Conservation (phyloP, 108 stramenopile species). For the Nannochloropsis salina region DNA sequence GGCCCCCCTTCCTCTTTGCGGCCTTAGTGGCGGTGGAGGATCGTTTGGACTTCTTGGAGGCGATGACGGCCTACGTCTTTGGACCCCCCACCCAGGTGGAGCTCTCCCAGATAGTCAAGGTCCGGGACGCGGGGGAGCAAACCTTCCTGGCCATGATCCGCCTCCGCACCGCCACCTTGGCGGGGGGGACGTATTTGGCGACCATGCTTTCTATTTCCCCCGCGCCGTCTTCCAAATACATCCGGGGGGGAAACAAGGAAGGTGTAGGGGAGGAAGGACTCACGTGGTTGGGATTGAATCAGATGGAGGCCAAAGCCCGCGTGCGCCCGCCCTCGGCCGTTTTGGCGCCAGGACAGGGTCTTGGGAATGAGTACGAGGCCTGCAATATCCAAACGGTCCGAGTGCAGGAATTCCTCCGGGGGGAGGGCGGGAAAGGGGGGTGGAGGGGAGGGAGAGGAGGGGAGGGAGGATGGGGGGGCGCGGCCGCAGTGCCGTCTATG, state of each 20-base stretch:
- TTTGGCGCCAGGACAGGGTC: not conserved
- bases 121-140: not conserved
- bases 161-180: not conserved
- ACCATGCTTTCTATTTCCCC: slow-evolving; percentile 16
- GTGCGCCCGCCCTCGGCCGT: not conserved
- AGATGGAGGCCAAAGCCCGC: not conserved
- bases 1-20: not conserved
- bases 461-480: not conserved
- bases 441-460: not conserved
- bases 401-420: not conserved
- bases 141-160: not conserved
- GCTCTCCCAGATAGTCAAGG: not conserved
- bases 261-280: not conserved
- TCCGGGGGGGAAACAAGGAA: not conserved
- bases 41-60: not conserved
- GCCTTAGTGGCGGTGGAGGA: not conserved
- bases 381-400: not conserved
- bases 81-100: not conserved
- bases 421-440: not conserved
- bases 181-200: not conserved
- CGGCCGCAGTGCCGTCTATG: not conserved
- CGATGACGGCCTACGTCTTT: not conserved
- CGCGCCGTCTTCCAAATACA: not conserved
- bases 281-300: not conserved
- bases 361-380: not conserved